Evolutionary conservation across 257 asterid species (phyloP).

Genomic region (Salvia hispanica): DNA sequence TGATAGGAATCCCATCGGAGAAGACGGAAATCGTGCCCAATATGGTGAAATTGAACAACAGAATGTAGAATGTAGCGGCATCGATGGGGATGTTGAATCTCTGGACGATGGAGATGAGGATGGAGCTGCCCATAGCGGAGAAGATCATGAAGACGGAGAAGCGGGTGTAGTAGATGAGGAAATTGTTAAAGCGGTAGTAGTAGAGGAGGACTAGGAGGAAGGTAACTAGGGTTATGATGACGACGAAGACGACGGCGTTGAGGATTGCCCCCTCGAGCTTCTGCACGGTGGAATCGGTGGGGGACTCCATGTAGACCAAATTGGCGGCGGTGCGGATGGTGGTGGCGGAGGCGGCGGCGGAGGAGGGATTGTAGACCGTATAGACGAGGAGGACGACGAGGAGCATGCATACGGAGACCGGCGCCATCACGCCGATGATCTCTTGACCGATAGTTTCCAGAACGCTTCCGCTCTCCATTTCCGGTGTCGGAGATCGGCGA

Average conservation of each 20-base stretch:
- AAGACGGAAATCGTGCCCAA: constrained; percentile 80
- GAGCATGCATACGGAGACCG: constrained; percentile 93
- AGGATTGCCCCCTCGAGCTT: constrained; percentile 84
- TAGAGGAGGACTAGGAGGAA: constrained; percentile 79
- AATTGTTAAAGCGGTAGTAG: constrained; percentile 83
- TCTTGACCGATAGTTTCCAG: constrained; percentile 76
- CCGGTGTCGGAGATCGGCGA: constrained; percentile 22
- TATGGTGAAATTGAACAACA: constrained; percentile 68
- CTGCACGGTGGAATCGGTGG: constrained; percentile 66
- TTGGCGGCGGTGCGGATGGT: constrained; percentile 81
- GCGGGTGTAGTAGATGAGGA: constrained; percentile 78
- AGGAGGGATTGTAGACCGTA: constrained; percentile 58
- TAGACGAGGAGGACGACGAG: constrained; percentile 88
- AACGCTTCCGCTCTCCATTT: constrained; percentile 80
- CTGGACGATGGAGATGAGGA: constrained; percentile 60
- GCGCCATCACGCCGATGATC: constrained; percentile 89
- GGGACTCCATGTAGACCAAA: constrained; percentile 76
- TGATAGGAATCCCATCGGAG: constrained; percentile 72
- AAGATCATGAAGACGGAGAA: constrained; percentile 74
- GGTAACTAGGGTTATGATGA: constrained; percentile 68
- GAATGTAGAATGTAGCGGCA: constrained; percentile 54
- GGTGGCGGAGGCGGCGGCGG: constrained; percentile 41
- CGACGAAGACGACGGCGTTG: constrained; percentile 78
- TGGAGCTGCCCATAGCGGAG: constrained; percentile 82
- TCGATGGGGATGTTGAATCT: constrained; percentile 75